Evolutionary conservation across 1,139 yeast genomes (phyloP).

Genomic region (Ashbya aceris): DNA sequence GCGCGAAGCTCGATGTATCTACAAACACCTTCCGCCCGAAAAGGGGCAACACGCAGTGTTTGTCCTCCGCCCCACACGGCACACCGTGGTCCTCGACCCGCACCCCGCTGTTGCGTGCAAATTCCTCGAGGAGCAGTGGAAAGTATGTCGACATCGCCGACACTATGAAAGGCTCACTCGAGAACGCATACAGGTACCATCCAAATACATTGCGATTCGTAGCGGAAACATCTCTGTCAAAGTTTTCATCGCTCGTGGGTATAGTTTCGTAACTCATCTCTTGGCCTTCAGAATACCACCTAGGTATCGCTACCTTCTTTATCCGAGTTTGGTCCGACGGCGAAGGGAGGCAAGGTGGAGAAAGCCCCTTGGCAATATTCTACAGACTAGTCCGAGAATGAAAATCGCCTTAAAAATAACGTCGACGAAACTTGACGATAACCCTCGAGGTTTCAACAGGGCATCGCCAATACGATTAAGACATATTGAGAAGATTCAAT

Average conservation of each 20-base stretch:
- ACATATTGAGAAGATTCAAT: too few relatives aligned
- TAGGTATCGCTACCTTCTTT: background rate
- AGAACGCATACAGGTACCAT: slow-evolving; percentile 54
- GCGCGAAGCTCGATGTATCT: slow-evolving; percentile 59
- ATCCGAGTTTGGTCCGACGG: too few relatives aligned
- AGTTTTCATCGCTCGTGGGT: slow-evolving; percentile 5
- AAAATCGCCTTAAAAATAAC: too few relatives aligned
- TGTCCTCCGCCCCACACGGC: slow-evolving; percentile 32
- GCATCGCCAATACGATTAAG: too few relatives aligned
- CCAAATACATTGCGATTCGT: slow-evolving; percentile 36
- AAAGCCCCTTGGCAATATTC: too few relatives aligned
- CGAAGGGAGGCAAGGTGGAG: too few relatives aligned
- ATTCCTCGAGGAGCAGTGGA: slow-evolving; percentile 54
- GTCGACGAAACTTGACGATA: too few relatives aligned
- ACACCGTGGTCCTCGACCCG: slow-evolving; percentile 40
- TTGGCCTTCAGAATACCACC: background rate
- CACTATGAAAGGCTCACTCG: slow-evolving; percentile 66
- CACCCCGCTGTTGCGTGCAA: slow-evolving; percentile 61
- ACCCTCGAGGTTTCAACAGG: too few relatives aligned
- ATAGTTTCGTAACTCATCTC: slow-evolving; percentile 10
- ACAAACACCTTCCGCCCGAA: slow-evolving; percentile 29
- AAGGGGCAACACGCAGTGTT: slow-evolving; percentile 35
- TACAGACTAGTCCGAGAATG: too few relatives aligned
- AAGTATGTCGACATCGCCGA: slow-evolving; percentile 66
- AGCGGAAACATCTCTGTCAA: slow-evolving; percentile 6